Conservation (phyloP, 495 filamentous ascomycete genomes). For the Penicilliopsis zonata region DNA sequence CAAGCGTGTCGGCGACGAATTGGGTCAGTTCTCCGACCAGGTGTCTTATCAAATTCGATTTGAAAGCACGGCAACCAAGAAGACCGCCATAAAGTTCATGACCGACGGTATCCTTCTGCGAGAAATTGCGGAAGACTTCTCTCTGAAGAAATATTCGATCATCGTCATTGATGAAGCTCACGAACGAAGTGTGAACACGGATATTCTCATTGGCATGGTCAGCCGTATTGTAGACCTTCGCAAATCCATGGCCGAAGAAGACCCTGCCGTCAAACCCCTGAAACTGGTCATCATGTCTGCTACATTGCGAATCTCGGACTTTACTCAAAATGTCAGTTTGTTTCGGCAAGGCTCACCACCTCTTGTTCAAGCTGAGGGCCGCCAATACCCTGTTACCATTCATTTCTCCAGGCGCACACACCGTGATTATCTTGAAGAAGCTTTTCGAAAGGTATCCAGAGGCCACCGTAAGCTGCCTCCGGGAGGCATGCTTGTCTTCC, state of each 20-base stretch:
- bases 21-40: conserved; percentile 53
- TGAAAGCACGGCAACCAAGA: conserved; percentile 67
- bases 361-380: conserved; percentile 82
- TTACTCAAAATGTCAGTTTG: conserved; percentile 68
- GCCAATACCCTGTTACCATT: conserved; percentile 78
- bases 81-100: conserved; percentile 97
- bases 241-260: conserved; percentile 48
- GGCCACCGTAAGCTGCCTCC: conserved; percentile 86
- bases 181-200: conserved; percentile 93
- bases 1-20: conserved; percentile 74
- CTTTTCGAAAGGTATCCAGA: conserved; percentile 74
- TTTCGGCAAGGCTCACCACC: conserved; percentile 70
- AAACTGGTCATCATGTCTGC: conserved; percentile 99
- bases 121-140: conserved; percentile 83
- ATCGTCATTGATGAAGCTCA: conserved; percentile 97
- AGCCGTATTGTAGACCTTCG: conserved; percentile 80
- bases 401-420: conserved; percentile 81
- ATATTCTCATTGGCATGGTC: conserved; percentile 92
- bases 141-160: conserved; percentile 83
- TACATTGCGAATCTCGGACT: conserved; percentile 80
- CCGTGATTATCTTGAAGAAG: conserved; percentile 81
- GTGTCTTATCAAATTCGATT: conserved; percentile 95
- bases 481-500: conserved; percentile 87
- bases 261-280: conserved; percentile 55
- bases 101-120: conserved; percentile 93